Evolutionary conservation across 2,329 filamentous ascomycete genomes (phyloP), one percentile per base, ranked within the genome.

Genomic region (Dendryphion nanum): DNA sequence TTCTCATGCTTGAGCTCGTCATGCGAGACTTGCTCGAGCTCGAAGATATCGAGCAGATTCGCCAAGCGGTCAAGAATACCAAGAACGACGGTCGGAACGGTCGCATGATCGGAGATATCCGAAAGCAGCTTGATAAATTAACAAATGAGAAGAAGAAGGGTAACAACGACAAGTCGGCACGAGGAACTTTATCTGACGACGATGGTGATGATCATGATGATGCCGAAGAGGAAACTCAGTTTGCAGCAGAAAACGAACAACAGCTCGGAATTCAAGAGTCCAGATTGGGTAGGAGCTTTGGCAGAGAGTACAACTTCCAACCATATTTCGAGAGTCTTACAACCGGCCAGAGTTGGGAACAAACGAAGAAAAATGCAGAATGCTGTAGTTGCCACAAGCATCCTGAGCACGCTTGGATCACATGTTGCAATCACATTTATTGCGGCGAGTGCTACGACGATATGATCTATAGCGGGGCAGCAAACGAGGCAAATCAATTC

Each of bases 391-490:
- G 79, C 45, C 51, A 2, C 47, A 35, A 43, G 16, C 33, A 55
- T 0, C 73, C 74, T 0, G 47, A 56, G 0, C 45, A 68, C 1
- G 65, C 73, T 0, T 56, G 66, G 7, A 60, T 76, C 19, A 77
- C 76, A 0, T 59, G 67, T 4, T 83, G 80, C 50, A 61, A 67
- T 13, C 79, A 83, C 42, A 55, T 81, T 4, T 78, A 78, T 45
- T 83, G 80, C 55, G 12, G n/a, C 0, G 39, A 54, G 0, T 83
- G 79, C 46, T 59, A 78, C 6, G 36, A 52, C n/a, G n/a, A n/a
- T n/a, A n/a, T n/a, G n/a, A n/a, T n/a, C n/a, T n/a, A n/a, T 2
- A 47, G 53, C 2, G 40, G 67, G 29, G 44, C 53, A 30, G n/a
- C 61, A 0, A 34, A 55, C 3, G 60, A 61, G 14, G 59, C 56